Evolutionary conservation across 2,329 filamentous ascomycete genomes (phyloP), one percentile per base, ranked within the genome.

Genomic region (Amauroascus verrucosus): DNA sequence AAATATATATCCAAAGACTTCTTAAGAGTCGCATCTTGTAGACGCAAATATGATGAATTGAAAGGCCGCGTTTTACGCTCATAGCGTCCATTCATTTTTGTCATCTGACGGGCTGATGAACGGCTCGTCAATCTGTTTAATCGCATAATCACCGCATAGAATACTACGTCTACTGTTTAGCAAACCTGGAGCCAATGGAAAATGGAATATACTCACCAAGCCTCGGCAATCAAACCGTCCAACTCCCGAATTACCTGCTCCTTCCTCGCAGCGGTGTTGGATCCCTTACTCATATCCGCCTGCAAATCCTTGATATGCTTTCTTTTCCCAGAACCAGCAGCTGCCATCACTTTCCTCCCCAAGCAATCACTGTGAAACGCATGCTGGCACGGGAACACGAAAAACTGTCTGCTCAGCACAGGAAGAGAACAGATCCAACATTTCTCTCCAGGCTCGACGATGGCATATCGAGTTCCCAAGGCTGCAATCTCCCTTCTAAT

Each of bases 331-430:
- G 84, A 75, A 0, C 88, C 88, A 1, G 85, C 83, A 59, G 88
- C 84, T 67, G 91, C 86, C 51, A 96, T 77, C 0, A 97, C 88
- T 64, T 85, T 86, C 62, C 82, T 84, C 0, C 88, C 91, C 47
- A 98, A 72, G 67, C 93, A 98, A 66, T 98, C 93, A 40, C 87
- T 91, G 69, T 98, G 93, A 65, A 98, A 98, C 2, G 90, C 87
- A 70, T 98, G 93, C 73, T 98, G 93, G 69, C 93, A 98, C 0
- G 93, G 93, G 61, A 98, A 98, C 16, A 98, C 93, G 62, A 97
- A 98, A 71, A 98, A 98, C 63, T 96, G 90, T 51, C 90, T 75
- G 64, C 86, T 90, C 14, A 98, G 77, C 51, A 98, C 72, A 8
- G 93, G 93, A 53, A 97, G 71, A 0, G 83, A 81, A 65, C 93